These are phyloP conservation scores for Aspergillus nomiae DNA, from an alignment of 2,329 filamentous ascomycete species.

Conservation along the genomic window DNA sequence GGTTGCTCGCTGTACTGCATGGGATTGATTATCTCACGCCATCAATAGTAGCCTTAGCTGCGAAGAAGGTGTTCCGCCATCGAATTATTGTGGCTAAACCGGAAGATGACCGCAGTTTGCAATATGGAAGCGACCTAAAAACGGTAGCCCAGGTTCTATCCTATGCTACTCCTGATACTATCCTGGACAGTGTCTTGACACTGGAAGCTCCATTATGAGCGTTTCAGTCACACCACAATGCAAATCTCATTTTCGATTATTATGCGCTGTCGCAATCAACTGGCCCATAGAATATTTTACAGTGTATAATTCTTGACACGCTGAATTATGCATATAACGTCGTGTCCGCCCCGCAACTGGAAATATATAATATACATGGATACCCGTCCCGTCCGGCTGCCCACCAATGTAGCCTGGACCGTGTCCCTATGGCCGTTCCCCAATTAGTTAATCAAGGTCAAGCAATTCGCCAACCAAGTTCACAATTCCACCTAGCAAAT, in stretches of 20 bases:
- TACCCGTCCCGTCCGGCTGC: background rate
- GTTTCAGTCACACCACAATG: background rate
- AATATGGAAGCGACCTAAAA: conserved; percentile 81
- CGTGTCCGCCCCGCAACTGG: background rate
- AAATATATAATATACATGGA: background rate
- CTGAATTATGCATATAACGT: background rate
- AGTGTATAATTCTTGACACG: background rate
- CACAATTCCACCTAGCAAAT: conserved; percentile 5
- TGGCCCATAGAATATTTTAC: background rate
- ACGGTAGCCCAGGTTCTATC: conserved; percentile 70
- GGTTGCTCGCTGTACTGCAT: conserved; percentile 74
- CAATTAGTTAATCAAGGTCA: background rate
- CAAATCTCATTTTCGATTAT: background rate
- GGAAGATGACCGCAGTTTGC: conserved; percentile 79
- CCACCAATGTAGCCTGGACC: background rate
- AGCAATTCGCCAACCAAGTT: background rate
- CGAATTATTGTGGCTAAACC: conserved; percentile 71
- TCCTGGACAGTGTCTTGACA: conserved; percentile 61
- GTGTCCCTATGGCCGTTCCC: background rate
- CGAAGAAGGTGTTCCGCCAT: conserved; percentile 85
- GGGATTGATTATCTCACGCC: conserved; percentile 79
- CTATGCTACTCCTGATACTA: conserved; percentile 55
- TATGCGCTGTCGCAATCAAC: background rate
- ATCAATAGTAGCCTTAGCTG: conserved; percentile 77
- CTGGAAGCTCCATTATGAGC: conserved; percentile 58